Evolutionary conservation across 1,139 yeast genomes (phyloP), one percentile per base, ranked within the genome.

Genomic region (Pichia sorboxylosa): DNA sequence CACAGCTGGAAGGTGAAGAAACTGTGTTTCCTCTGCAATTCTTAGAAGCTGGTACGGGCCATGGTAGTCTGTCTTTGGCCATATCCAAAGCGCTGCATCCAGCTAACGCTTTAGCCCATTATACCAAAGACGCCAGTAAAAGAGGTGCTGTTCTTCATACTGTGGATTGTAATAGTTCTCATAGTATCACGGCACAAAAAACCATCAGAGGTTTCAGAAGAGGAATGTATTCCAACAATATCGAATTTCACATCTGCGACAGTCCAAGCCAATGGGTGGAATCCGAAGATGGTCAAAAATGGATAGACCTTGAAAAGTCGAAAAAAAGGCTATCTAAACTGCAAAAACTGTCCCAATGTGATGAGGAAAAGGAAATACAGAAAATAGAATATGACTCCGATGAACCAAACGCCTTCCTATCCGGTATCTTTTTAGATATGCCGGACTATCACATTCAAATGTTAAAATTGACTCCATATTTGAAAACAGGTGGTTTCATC

Each of bases 1-100:
- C 59, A 26, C 44, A 41, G 3, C 23, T 29, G 14, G 40, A 34
- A 3, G 46, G 46, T 10, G 48, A 41, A 6, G 31, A 34, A 19
- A 31, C 30, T 4, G 31, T 35, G 1, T 38, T 54, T 2, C 62
- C 62, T 2, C 33, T 54, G 6, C 69, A 64, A 35, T 58, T 57
- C 35, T 45, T 66, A 19, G 73, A 66, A 40, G 69, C 70, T 1
- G 73, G 72, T 4, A 66, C 71, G 1, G 72, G 72, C 3, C 71
- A 65, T 46, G 73, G 72, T 0, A 64, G 71, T 2, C 43, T 66
- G 34, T 54, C 67, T 2, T 36, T 66, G 30, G 63, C 65, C 4
- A 61, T 66, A n/a, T 54, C 61, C 17, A 56, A 52, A 16, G 52
- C 51, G 10, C 43, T 66, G 2, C 71, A 66, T 40, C 52, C 64